These are phyloP conservation scores for Neurospora cerealis DNA, from an alignment of 495 filamentous ascomycete species.

Conservation along the genomic window DNA sequence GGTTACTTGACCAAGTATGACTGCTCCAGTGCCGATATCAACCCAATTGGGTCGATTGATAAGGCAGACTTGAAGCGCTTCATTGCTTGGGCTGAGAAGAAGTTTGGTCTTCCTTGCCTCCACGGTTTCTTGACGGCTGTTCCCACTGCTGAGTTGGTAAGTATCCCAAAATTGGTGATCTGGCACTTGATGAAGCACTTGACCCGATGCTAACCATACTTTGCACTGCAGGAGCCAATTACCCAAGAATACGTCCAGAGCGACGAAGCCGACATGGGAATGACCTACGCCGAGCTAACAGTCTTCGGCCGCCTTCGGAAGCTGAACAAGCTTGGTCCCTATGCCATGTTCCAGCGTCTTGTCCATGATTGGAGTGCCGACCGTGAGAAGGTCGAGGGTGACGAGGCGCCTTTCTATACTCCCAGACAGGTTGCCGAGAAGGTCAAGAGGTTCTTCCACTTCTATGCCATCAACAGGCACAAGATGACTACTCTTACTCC, in stretches of 20 bases:
- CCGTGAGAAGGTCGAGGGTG: slow-evolving; percentile 15
- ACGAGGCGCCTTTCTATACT: slow-evolving; percentile 22
- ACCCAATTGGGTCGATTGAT: slow-evolving; percentile 63
- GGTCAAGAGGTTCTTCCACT: slow-evolving; percentile 59
- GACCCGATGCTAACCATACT: background rate
- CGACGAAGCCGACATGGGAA: slow-evolving; percentile 68
- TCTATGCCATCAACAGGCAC: slow-evolving; percentile 50
- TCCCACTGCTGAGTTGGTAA: slow-evolving; percentile 66
- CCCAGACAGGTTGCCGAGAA: slow-evolving; percentile 45
- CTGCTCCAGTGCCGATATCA: slow-evolving; percentile 38
- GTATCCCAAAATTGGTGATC: background rate
- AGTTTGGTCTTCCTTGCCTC: slow-evolving; percentile 63
- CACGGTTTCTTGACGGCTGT: slow-evolving; percentile 65
- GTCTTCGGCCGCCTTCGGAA: slow-evolving; percentile 49
- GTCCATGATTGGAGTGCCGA: slow-evolving; percentile 59
- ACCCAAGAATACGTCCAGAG: slow-evolving; percentile 54
- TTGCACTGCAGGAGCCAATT: slow-evolving; percentile 49
- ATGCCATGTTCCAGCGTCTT: slow-evolving; percentile 57
- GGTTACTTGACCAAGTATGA: slow-evolving; percentile 45
- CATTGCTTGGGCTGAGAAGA: slow-evolving; percentile 51
- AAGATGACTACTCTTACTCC: slow-evolving; percentile 62
- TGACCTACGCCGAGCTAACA: slow-evolving; percentile 44
- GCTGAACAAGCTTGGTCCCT: slow-evolving; percentile 62
- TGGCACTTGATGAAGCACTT: background rate
- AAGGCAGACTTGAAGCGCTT: slow-evolving; percentile 71